phyloP scores from a whole-genome alignment of 148 eudicot genomes.

The Mesembryanthemum crystallinum region DNA sequence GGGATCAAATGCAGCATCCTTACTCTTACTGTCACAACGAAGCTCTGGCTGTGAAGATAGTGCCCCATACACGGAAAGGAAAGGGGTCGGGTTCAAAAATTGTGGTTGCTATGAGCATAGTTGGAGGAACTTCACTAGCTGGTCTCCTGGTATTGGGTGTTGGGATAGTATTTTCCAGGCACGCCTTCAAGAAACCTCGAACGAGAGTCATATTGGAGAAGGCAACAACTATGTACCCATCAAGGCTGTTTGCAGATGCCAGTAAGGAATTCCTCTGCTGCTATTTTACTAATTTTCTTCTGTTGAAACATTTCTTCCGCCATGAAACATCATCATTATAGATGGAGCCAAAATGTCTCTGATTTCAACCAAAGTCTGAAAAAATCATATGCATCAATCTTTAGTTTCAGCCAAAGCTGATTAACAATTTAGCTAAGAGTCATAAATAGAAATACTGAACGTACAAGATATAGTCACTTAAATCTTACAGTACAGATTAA shows the following conservation, averaged over 20 bases:
- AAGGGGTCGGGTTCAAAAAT: slow-evolving; percentile 36
- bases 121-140: slow-evolving; percentile 56
- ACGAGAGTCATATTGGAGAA: slow-evolving; percentile 55
- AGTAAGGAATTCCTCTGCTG: slow-evolving; percentile 44
- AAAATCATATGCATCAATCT: no score
- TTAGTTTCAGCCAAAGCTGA: no score
- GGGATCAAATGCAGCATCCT: slow-evolving; percentile 43
- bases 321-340: no score
- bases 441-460: no score
- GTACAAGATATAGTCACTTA: no score
- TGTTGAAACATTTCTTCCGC: no score
- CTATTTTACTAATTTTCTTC: slow-evolving; percentile 5
- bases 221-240: slow-evolving; percentile 46
- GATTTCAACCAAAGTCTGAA: no score
- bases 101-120: slow-evolving; percentile 64
- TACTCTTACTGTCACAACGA: slow-evolving; percentile 47
- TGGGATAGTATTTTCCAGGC: slow-evolving; percentile 34
- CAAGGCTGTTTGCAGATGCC: slow-evolving; percentile 65
- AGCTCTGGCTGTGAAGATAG: slow-evolving; percentile 67
- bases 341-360: no score
- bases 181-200: slow-evolving; percentile 31
- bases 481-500: no score
- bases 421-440: no score
- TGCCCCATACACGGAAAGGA: slow-evolving; percentile 25
- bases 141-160: slow-evolving; percentile 45